A percentile compares a stretch with the other conserved stretches of the same genome.
Conservation (phyloP, 495 filamentous ascomycete genomes). For the Lepraria neglecta region DNA sequence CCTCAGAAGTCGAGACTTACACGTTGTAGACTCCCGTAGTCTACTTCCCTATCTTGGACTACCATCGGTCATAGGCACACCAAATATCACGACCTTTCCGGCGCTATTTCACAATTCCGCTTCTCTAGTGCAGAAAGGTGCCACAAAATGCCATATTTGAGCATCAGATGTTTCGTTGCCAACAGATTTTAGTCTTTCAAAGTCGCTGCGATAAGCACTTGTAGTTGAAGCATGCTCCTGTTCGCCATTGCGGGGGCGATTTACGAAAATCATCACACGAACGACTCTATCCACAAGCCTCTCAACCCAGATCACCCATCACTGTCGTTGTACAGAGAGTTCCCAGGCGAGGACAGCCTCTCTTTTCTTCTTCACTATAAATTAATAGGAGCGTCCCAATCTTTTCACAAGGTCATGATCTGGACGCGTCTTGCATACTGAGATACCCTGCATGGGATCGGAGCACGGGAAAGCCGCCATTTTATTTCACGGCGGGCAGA, state of each 20-base stretch:
- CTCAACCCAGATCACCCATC: neutral
- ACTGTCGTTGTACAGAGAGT: neutral
- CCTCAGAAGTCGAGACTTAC: neutral
- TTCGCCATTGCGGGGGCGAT: neutral
- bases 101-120: neutral
- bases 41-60: neutral
- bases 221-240: neutral
- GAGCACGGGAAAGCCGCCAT: neutral
- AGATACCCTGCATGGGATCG: constrained; percentile 11
- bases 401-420: neutral
- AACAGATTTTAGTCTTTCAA: neutral
- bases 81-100: neutral
- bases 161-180: neutral
- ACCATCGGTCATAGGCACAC: neutral
- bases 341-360: neutral
- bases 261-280: neutral
- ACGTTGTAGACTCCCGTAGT: constrained; percentile 10
- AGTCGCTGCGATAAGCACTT: neutral
- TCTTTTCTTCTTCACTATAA: neutral
- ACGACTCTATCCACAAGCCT: neutral
- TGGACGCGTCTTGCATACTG: neutral
- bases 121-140: neutral
- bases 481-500: neutral
- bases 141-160: neutral
- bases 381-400: neutral